Evolutionary conservation across 768 basidiomycete species (phyloP), one percentile per base, ranked within the genome.

Genomic region (Rhizopogon vesiculosus): DNA sequence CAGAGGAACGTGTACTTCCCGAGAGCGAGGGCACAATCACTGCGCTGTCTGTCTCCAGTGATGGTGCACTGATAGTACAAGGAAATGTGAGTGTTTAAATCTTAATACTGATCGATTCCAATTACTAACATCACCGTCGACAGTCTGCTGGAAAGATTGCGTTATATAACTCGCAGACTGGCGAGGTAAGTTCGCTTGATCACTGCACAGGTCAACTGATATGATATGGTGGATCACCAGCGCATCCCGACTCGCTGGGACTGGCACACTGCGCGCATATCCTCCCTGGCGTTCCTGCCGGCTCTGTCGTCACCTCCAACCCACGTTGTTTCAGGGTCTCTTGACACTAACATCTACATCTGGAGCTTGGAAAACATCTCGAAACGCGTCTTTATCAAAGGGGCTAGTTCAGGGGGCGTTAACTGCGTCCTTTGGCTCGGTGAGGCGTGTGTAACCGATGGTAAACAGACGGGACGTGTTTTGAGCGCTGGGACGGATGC

Each of bases 261-360:
- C 7, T 84, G 86, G 75, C 96, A 98, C 72, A 78, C 86, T 8
- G 91, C 84, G 0, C 85, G 91, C 29, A 81, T 98, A 57, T 81
- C 86, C 61, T 83, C 90, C 9, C 77, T 98, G 9, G 57, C 66
- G 2, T 70, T 70, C 54, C 53, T 50, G 3, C 51, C 56, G 8
- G 12, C 53, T 16, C 74, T 82, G 1, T 94, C 89, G 85, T 84
- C 89, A 7, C 61, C 81, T 6, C 85, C 86, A 7, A 77, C 78
- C 58, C 85, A 94, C 64, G 81, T 89, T 59, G 94, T 86, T 10
- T 93, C 93, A 4, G 93, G 88, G 10, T 91, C 93, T 18, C 78
- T 96, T n/a, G 96, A 98, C 68, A 95, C 94, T 31, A 83, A 93
- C 61, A 83, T 96, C 5, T 97, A 93, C 64, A 73, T 98, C 25